Base-by-base conservation (phyloP, 208 protist species). In the Crithidia sp. region DNA sequence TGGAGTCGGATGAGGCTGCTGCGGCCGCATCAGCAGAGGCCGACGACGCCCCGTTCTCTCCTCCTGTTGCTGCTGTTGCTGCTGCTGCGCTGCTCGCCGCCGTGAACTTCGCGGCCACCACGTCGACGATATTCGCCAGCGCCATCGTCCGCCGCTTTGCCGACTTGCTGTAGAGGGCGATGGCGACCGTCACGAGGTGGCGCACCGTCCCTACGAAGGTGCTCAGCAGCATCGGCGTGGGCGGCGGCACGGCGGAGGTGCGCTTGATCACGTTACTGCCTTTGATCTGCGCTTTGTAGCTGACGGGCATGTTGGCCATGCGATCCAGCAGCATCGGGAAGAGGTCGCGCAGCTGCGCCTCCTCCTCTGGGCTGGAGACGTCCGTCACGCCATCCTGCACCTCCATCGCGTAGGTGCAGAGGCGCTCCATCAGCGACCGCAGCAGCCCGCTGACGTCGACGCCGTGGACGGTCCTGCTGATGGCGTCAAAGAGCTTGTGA, bases 361-460 rank as follows among this genome's bases (percentile, higher is more conserved):
- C 78, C 40, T 87, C 75, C 17, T 87, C 84, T 14, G 66, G 74
- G 40, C 66, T 67, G 37, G 74, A 78, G 9, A 78, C 74, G 5
- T 71, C 74, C 36, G 66, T 50, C 41, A 71, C 52, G 39, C 72
- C 64, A 4, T 92, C 76, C 60, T 79, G 82, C 45, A 90, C 62
- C 7, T 69, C 76, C 41, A 74, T 60, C 40, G 84, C 84, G 77
- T 90, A 98, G 50, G 78, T 81, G n/a, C 81, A 88, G 7, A 99
- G 89, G 6, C 96, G 84, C 45, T 98, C 81, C 72, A 99, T 91
- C 63, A 99, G 77, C 19, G 81, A 61, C 37, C 76, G 79, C 16
- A 99, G 76, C 44, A 99, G 88, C 40, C 64, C 67, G 47, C 95
- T 86, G n/a, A 98, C 79, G 64, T 99, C 95, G 6, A 99, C 98